Base-by-base conservation (phyloP, 148 eudicot species). In the Spergularia marina region DNA sequence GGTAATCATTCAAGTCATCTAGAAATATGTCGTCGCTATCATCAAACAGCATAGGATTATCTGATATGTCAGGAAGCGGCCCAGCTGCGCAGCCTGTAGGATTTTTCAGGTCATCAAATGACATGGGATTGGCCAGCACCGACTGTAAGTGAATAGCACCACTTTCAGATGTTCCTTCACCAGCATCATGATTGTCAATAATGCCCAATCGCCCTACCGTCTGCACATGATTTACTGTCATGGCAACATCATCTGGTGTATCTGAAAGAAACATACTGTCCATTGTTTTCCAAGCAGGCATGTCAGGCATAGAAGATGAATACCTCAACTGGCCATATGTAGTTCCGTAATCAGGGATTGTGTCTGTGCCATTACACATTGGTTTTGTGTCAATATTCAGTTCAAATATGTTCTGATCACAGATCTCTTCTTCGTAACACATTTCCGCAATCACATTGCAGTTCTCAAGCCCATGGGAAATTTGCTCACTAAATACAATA, bases 281-380 rank as follows among this genome's bases (percentile, higher is more conserved):
- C 75, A 86, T 47, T 17, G 85, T 74, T 68, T 83, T 84, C 96
- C 98, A 93, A 20, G 72, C 81, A 49, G 89, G 80, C 77, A 79
- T 69, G 18, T 77, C 83, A 83, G 88, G 85, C 69, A 82, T 78
- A 51, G 85, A 80, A 61, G 97, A 77, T 77, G 91, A 77, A 86
- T 81, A 90, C 25, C 76, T 85, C 78, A 86, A 68, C 5, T 82
- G 72, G 56, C 85, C 85, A 30, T 74, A 83, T 60, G 87, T 75
- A 81, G 77, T 66, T 65, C 79, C 85, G 56, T 77, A 83, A 54
- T 82, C 91, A 60, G 91, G 74, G 72, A 72, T 36, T 49, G 68
- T 75, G 69, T 78, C 77, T 57, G 76, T 73, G 69, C 72, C 75
- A 74, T 65, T 77, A 68, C 76, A 71, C 13, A 55, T 49, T 17